phyloP scores from a whole-genome alignment of 2,329 filamentous ascomycete species.

The Aspergillus fumigatiaffinis region DNA sequence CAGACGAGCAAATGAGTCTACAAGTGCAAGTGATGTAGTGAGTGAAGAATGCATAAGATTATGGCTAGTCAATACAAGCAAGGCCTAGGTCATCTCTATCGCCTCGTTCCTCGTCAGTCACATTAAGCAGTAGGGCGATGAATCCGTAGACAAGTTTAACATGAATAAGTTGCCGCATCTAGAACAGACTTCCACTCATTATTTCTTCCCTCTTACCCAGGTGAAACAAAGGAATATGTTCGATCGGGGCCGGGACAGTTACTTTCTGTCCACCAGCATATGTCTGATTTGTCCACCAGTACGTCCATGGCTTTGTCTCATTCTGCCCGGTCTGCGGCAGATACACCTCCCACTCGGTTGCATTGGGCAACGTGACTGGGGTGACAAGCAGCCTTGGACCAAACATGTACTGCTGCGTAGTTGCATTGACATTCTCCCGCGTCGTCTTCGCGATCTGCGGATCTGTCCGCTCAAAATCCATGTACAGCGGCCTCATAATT shows the following conservation, averaged over 20 bases:
- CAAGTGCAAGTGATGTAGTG: background rate
- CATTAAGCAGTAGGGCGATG: too few species aligned
- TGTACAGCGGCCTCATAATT: conserved; percentile 38
- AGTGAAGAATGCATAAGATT: too few species aligned
- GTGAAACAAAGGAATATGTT: conserved; percentile 46
- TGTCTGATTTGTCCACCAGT: conserved; percentile 40
- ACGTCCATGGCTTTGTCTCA: conserved; percentile 32
- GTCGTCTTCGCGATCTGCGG: conserved; percentile 17
- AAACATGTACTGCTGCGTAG: conserved; percentile 40
- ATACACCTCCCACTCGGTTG: conserved; percentile 36
- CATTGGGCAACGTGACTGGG: conserved; percentile 34
- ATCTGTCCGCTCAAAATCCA: conserved; percentile 35
- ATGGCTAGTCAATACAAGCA: too few species aligned
- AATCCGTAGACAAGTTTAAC: too few species aligned
- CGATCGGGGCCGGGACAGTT: conserved; percentile 32
- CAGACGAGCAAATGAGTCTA: background rate
- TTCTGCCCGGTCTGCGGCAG: conserved; percentile 26
- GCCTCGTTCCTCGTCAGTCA: too few species aligned
- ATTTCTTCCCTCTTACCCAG: conserved; percentile 64
- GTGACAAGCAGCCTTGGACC: conserved; percentile 34
- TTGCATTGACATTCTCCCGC: conserved; percentile 27
- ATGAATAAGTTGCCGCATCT: background rate
- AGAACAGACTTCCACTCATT: conserved; percentile 49
- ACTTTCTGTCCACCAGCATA: conserved; percentile 35
- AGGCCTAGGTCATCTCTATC: too few species aligned